A percentile compares a stretch with the other conserved stretches of the same genome.
Evolutionary conservation across 495 filamentous ascomycete species (phyloP).

Genomic region (Paragyromitra xinjiangensis): DNA sequence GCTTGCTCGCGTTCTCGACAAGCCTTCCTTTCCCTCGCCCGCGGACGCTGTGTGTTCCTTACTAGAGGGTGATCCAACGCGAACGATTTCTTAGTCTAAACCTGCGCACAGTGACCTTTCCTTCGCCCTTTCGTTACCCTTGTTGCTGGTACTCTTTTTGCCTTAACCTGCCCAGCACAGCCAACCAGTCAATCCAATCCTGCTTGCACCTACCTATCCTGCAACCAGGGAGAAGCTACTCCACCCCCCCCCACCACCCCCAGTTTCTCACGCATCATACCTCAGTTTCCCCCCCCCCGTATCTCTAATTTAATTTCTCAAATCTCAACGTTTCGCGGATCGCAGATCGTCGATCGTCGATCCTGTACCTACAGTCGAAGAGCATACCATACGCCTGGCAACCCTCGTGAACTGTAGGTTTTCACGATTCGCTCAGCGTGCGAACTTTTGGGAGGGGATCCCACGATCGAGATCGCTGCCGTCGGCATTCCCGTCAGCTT

Average conservation of each 20-base stretch:
- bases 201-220: slow-evolving; percentile 52
- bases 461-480: slow-evolving; percentile 51
- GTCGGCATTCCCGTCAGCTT: slow-evolving; percentile 36
- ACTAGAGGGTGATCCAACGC: slow-evolving; percentile 52
- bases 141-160: slow-evolving; percentile 51
- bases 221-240: slow-evolving; percentile 48
- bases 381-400: slow-evolving; percentile 34
- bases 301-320: slow-evolving; percentile 42
- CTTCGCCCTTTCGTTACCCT: slow-evolving; percentile 50
- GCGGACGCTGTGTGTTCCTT: slow-evolving; percentile 51
- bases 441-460: slow-evolving; percentile 28
- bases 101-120: slow-evolving; percentile 55
- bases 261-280: slow-evolving; percentile 31
- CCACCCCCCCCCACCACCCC: slow-evolving; percentile 27
- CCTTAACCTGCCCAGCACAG: slow-evolving; percentile 51
- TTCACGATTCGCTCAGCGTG: slow-evolving; percentile 36
- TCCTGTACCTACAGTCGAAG: slow-evolving; percentile 38
- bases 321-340: slow-evolving; percentile 42
- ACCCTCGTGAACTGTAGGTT: slow-evolving; percentile 44
- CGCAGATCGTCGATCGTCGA: slow-evolving; percentile 45
- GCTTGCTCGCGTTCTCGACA: slow-evolving; percentile 47
- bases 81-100: slow-evolving; percentile 54
- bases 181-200: slow-evolving; percentile 45
- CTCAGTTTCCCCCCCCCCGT: slow-evolving; percentile 21
- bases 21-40: slow-evolving; percentile 52